Evolutionary conservation across 2,329 filamentous ascomycete genomes (phyloP), one percentile per base, ranked within the genome.

Genomic region (Xylaria sp.): DNA sequence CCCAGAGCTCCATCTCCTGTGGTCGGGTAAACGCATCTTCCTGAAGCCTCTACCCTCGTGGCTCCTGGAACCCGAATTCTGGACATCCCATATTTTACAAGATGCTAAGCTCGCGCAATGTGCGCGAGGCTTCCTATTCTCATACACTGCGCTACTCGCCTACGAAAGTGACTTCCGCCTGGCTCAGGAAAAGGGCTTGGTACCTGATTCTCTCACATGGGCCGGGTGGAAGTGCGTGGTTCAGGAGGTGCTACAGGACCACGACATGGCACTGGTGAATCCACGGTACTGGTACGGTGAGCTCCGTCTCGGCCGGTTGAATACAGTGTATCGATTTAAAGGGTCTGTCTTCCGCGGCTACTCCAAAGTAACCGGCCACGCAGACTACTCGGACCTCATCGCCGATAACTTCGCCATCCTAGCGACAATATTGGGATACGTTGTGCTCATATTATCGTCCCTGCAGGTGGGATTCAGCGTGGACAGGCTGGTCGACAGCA

Each of bases 41-140:
- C 55, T 83, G 12, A 83, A 83, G 66, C 81, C 82, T 0, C 68
- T 83, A 1, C 84, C 84, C 0, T 65, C 74, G 1, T 85, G 79
- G 57, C 75, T 85, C 0, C 75, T 84, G 0, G 76, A 75, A 34
- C 75, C 76, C 12, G 64, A 73, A 15, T 80, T 84, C 71, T 82
- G 82, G 83, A 73, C 66, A 4, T 55, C 58, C 8, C 72, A 77
- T 60, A 66, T 78, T 20, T 46, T 75, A 15, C 69, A 51, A 13
- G 66, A 74, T 12, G 66, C 58, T 54, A 70, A 79, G 13, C 74
- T 82, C 15, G 68, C 70, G 55, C 66, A 69, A 23, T 78, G 75
- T 61, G 81, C 80, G 10, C 76, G 77, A 20, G 81, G 82, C 1
- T 81, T 82, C 48, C 75, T 83, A 10, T 79, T 76, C 70, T 80